Evolutionary conservation across 139 green algal genomes (phyloP).

Genomic region (Closterium sp.): DNA sequence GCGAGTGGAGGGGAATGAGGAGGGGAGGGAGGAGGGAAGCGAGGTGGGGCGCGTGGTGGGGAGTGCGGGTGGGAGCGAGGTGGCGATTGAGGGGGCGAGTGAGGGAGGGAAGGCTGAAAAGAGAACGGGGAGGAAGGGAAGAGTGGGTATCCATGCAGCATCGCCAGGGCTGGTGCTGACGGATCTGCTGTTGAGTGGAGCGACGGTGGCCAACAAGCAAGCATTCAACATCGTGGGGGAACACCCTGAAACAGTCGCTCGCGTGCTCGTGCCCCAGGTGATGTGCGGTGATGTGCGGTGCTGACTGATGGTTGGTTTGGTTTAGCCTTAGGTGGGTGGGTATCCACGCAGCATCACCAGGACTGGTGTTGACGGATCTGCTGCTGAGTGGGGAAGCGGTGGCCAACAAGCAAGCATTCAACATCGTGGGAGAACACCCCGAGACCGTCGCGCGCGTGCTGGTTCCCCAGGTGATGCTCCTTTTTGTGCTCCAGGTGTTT

Average conservation of each 20-base stretch:
- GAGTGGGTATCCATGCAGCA: slow-evolving; percentile 66
- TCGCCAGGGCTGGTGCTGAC: slow-evolving; percentile 90
- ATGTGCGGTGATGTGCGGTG: neutral
- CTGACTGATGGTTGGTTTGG: too few species aligned
- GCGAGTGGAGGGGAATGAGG: too few species aligned
- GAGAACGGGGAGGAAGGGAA: too few species aligned
- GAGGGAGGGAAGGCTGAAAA: too few species aligned
- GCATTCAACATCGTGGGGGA: slow-evolving; percentile 89
- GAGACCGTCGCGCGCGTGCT: slow-evolving; percentile 80
- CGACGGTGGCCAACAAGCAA: slow-evolving; percentile 51
- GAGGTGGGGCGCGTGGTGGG: too few species aligned
- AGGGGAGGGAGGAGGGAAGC: too few species aligned
- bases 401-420: slow-evolving; percentile 69
- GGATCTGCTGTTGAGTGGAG: slow-evolving; percentile 66
- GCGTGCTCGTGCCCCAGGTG: slow-evolving; percentile 72
- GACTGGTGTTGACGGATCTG: slow-evolving; percentile 91
- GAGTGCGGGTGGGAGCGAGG: too few species aligned
- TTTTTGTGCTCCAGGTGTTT: too few species aligned
- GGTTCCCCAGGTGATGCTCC: slow-evolving; percentile 56
- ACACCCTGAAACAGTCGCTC: slow-evolving; percentile 80
- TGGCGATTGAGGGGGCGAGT: too few species aligned
- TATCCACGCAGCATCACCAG: slow-evolving; percentile 57
- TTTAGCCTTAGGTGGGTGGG: slow-evolving; percentile 32
- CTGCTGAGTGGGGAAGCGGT: slow-evolving; percentile 55
- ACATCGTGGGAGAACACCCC: slow-evolving; percentile 86